phyloP scores from a whole-genome alignment of 805 yeast genomes.

The Geotrichum ghanense region DNA sequence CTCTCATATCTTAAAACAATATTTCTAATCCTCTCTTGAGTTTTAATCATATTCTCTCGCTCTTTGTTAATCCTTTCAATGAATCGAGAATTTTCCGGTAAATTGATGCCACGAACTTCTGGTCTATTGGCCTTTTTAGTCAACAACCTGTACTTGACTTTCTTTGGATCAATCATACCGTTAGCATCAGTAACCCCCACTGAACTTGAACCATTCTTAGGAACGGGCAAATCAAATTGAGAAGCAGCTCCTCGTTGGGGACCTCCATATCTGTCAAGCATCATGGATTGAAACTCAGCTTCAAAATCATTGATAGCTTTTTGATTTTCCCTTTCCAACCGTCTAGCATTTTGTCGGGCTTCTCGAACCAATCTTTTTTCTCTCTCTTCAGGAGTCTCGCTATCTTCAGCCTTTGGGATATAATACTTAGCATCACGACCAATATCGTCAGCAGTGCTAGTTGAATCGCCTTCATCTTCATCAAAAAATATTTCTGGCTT shows the following conservation, averaged over 20 bases:
- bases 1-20: conserved; percentile 11
- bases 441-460: conserved; percentile 3
- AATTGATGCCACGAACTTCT: conserved; percentile 32
- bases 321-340: conserved; percentile 27
- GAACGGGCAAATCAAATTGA: conserved; percentile 23
- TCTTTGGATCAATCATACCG: conserved; percentile 2
- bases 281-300: conserved; percentile 40
- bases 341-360: conserved; percentile 21
- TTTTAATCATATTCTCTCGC: conserved; percentile 37
- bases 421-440: not conserved
- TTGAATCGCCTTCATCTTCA: conserved; percentile 18
- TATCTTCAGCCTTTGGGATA: conserved; percentile 6
- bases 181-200: not conserved
- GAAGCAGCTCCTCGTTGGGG: conserved; percentile 17
- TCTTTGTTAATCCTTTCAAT: conserved; percentile 42
- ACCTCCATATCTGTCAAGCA: conserved; percentile 37
- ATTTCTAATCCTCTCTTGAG: conserved; percentile 37
- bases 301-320: conserved; percentile 44
- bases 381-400: conserved; percentile 25
- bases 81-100: conserved; percentile 46
- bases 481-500: conserved; percentile 15
- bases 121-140: conserved; percentile 42
- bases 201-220: conserved; percentile 5
- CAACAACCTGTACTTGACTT: conserved; percentile 39
- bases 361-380: conserved; percentile 27